Evolutionary conservation across 2,329 filamentous ascomycete species (phyloP).

Genomic region (Scedosporium minutisporum): DNA sequence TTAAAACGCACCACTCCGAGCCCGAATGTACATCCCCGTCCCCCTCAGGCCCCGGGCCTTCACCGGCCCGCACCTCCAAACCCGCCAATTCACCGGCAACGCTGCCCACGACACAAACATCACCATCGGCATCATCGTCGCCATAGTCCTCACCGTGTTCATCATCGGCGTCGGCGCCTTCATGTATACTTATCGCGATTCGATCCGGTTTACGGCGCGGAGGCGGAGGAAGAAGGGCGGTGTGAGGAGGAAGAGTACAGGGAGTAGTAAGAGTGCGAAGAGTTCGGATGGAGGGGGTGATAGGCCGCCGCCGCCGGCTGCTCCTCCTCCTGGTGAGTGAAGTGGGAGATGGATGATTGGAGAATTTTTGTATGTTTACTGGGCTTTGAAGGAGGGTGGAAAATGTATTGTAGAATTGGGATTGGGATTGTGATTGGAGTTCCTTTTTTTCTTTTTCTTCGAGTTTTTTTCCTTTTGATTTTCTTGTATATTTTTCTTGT

Average conservation of each 20-base stretch:
- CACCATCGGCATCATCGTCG: slow-evolving; percentile 33
- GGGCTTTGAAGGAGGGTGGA: not conserved
- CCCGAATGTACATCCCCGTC: not conserved
- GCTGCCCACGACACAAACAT: slow-evolving; percentile 24
- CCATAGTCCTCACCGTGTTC: slow-evolving; percentile 29
- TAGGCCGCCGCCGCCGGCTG: not conserved
- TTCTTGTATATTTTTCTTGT: not conserved
- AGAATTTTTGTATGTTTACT: not conserved
- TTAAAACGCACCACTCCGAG: not conserved
- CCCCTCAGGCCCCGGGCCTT: not conserved
- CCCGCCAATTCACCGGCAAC: slow-evolving; percentile 13
- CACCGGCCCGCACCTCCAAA: slow-evolving; percentile 10
- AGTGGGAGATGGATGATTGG: not conserved
- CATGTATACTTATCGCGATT: slow-evolving; percentile 27
- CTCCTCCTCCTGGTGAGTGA: not conserved
- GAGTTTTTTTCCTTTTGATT: not conserved
- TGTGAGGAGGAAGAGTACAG: not conserved
- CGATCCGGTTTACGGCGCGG: slow-evolving; percentile 23
- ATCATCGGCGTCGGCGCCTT: slow-evolving; percentile 26
- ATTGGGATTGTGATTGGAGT: not conserved
- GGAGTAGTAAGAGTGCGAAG: slow-evolving; percentile 2
- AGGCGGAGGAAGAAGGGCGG: not conserved
- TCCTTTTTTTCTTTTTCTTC: not conserved
- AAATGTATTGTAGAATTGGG: not conserved
- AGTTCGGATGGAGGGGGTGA: not conserved